A percentile compares a stretch with the other conserved stretches of the same genome.
These are phyloP conservation scores for Fusarium ramigenum DNA, from an alignment of 2,329 filamentous ascomycete species.

Conservation along the genomic window DNA sequence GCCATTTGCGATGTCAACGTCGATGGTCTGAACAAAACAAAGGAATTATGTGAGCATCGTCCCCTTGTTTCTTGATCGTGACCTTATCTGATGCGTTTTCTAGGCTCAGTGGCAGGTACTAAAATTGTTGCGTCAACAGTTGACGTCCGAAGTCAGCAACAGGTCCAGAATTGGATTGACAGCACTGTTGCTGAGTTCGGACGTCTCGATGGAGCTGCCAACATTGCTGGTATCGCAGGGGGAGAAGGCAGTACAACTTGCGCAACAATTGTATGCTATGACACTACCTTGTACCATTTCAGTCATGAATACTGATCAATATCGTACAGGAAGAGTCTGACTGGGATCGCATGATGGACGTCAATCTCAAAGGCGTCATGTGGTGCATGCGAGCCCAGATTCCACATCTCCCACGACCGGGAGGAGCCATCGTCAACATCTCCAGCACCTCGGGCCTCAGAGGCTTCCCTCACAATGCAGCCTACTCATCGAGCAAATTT, in stretches of 20 bases:
- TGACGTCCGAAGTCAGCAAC: background rate
- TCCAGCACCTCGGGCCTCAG: background rate
- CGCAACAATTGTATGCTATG: background rate
- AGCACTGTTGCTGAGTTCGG: background rate
- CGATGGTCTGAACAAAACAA: background rate
- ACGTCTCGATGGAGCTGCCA: background rate
- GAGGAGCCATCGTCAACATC: background rate
- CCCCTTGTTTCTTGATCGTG: no score
- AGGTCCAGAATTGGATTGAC: background rate
- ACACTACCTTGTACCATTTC: no score
- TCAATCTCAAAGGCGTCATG: background rate
- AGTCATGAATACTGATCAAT: background rate
- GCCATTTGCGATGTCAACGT: background rate
- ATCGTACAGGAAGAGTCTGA: background rate
- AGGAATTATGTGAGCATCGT: background rate
- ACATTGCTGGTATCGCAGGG: background rate
- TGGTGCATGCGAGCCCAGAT: background rate
- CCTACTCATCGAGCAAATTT: background rate
- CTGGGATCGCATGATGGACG: background rate
- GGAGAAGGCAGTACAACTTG: background rate
- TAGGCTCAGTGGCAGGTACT: background rate
- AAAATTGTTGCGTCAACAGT: background rate
- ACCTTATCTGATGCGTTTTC: no score
- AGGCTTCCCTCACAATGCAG: background rate
- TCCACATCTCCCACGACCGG: background rate